Evolutionary conservation across 768 basidiomycete genomes (phyloP).

Genomic region (Daedaleopsis sinensis): DNA sequence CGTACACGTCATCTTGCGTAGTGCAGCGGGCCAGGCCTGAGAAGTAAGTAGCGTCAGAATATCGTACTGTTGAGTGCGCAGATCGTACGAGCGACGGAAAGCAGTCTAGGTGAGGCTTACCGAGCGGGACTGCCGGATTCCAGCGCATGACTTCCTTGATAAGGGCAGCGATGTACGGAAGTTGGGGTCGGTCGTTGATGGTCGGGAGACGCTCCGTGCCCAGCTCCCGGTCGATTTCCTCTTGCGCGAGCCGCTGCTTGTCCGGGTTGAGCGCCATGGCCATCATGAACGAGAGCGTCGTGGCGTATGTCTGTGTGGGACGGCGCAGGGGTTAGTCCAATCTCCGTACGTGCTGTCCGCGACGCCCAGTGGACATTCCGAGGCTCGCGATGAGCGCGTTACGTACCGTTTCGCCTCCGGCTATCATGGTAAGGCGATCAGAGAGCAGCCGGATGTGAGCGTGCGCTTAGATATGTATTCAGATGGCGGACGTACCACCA

Average conservation of each 20-base stretch:
- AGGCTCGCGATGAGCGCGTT: neutral
- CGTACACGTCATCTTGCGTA: slow-evolving; percentile 26
- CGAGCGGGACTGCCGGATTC: slow-evolving; percentile 36
- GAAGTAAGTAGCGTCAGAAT: neutral
- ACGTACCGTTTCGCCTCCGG: slow-evolving; percentile 20
- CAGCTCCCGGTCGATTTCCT: slow-evolving; percentile 31
- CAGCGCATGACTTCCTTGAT: slow-evolving; percentile 34
- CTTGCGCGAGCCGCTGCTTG: slow-evolving; percentile 26
- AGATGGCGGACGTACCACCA: slow-evolving; percentile 12
- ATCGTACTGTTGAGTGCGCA: neutral
- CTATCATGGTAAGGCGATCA: neutral
- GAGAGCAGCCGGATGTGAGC: neutral
- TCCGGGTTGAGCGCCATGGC: slow-evolving; percentile 40
- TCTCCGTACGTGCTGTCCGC: too few species aligned
- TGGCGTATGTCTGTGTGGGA: slow-evolving; percentile 25
- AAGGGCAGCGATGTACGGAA: slow-evolving; percentile 28
- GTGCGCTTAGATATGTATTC: neutral
- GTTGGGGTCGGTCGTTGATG: slow-evolving; percentile 16
- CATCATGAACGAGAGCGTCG: slow-evolving; percentile 34
- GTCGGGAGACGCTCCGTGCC: slow-evolving; percentile 25
- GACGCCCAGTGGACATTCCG: too few species aligned
- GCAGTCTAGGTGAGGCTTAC: slow-evolving; percentile 13
- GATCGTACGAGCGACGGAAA: neutral
- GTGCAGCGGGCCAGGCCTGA: slow-evolving; percentile 23
- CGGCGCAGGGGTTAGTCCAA: neutral